Percentiles rank a stretch among this genome's conserved stretches.
Conservation (phyloP, 768 basidiomycete species). For the Suillus spraguei region DNA sequence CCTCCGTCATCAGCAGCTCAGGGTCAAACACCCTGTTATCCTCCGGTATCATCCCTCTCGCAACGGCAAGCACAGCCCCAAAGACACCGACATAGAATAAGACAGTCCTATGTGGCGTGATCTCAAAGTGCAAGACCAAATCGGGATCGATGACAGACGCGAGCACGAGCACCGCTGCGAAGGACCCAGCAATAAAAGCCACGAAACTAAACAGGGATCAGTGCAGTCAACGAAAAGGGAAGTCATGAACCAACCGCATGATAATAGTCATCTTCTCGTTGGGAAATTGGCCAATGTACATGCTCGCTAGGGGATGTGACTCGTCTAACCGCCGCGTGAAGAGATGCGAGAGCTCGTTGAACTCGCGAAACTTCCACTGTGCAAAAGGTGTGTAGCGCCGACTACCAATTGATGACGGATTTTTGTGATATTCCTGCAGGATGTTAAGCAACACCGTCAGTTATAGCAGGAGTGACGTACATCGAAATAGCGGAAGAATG, state of each 20-base stretch:
- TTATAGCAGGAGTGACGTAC: conserved; percentile 43
- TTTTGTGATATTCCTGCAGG: conserved; percentile 94
- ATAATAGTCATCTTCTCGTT: conserved; percentile 90
- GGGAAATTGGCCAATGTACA: conserved; percentile 98
- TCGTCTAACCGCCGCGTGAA: conserved; percentile 86
- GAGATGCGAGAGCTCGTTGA: conserved; percentile 95
- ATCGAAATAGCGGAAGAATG: conserved; percentile 99
- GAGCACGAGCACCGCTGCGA: conserved; percentile 91
- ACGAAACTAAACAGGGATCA: conserved; percentile 65
- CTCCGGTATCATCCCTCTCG: conserved; percentile 94
- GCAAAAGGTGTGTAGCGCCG: conserved; percentile 94
- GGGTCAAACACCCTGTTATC: conserved; percentile 94
- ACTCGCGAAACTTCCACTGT: conserved; percentile 98
- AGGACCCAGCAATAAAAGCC: conserved; percentile 95
- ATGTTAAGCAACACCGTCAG: neutral
- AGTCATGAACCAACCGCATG: conserved; percentile 71
- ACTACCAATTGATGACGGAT: conserved; percentile 92
- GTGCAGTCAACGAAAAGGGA: neutral
- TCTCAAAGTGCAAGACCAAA: conserved; percentile 90
- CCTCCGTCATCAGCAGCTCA: conserved; percentile 88
- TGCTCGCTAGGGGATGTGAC: conserved; percentile 86
- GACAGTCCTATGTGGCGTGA: conserved; percentile 90
- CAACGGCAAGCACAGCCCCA: conserved; percentile 84
- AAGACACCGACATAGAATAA: conserved; percentile 92
- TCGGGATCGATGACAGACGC: conserved; percentile 94